Evolutionary conservation across 2,329 filamentous ascomycete species (phyloP).

Genomic region (Phialophora chinensis): DNA sequence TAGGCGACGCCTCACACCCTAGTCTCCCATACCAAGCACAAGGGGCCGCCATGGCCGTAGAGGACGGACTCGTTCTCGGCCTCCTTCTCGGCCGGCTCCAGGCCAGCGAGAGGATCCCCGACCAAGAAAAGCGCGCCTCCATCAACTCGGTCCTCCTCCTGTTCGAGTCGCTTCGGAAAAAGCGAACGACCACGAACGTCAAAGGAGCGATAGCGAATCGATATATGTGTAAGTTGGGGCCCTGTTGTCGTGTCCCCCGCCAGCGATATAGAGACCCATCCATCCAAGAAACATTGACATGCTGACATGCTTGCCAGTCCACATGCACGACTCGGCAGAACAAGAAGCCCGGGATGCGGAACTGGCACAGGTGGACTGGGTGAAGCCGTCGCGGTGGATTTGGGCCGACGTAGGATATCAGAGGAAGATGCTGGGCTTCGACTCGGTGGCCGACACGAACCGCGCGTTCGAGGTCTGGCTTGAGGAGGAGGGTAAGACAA

Average conservation of each 20-base stretch:
- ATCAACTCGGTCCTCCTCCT: conserved; percentile 19
- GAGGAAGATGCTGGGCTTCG: conserved; percentile 23
- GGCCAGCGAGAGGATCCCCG: neutral
- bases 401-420: conserved; percentile 24
- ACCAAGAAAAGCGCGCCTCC: neutral
- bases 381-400: conserved; percentile 18
- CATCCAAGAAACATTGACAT: neutral
- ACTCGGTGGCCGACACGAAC: conserved; percentile 19
- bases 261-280: neutral
- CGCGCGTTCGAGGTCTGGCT: conserved; percentile 21
- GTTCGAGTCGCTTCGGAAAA: conserved; percentile 22
- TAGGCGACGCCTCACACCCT: conserved; percentile 50
- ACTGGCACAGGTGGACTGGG: conserved; percentile 19
- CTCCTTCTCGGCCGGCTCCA: conserved; percentile 17
- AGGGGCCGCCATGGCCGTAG: conserved; percentile 51
- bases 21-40: conserved; percentile 46
- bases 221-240: conserved; percentile 15
- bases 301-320: neutral
- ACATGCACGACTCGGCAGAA: conserved; percentile 22
- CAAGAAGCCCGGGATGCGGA: conserved; percentile 21
- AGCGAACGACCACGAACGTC: conserved; percentile 20
- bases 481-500: neutral
- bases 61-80: conserved; percentile 52
- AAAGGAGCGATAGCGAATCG: conserved; percentile 20
- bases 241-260: neutral